Evolutionary conservation across 257 asterid species (phyloP).

Genomic region (Catharanthus roseus): DNA sequence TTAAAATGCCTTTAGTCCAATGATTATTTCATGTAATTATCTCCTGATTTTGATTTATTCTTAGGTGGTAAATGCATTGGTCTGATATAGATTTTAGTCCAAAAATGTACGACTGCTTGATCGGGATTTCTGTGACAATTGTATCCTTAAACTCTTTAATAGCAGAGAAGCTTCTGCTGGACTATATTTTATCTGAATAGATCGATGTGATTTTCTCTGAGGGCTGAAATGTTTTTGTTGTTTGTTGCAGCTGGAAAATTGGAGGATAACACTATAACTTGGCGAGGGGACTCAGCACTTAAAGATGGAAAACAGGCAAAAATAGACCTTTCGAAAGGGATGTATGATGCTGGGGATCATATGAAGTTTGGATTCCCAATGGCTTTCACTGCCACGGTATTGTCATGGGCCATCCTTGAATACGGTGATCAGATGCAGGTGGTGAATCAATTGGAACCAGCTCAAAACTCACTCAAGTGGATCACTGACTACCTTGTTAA

Average conservation of each 20-base stretch:
- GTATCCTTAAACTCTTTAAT: no score
- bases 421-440: conserved; percentile 66
- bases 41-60: background rate
- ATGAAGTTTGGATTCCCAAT: conserved; percentile 81
- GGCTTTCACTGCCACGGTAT: conserved; percentile 86
- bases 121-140: background rate
- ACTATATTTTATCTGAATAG: background rate
- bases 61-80: background rate
- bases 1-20: background rate
- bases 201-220: conserved; percentile 1
- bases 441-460: conserved; percentile 52
- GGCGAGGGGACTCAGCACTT: conserved; percentile 86
- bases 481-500: conserved; percentile 77
- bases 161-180: background rate
- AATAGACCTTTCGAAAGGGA: conserved; percentile 79
- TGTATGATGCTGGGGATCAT: conserved; percentile 90
- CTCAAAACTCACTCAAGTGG: conserved; percentile 67
- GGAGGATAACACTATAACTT: conserved; percentile 48
- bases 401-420: conserved; percentile 92
- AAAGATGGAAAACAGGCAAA: conserved; percentile 62
- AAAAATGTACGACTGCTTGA: background rate
- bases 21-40: background rate
- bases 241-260: conserved; percentile 71
- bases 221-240: conserved; percentile 9
- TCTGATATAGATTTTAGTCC: background rate